Conservation (phyloP, 176 grass and related monocot species). For the Pharus latifolius region DNA sequence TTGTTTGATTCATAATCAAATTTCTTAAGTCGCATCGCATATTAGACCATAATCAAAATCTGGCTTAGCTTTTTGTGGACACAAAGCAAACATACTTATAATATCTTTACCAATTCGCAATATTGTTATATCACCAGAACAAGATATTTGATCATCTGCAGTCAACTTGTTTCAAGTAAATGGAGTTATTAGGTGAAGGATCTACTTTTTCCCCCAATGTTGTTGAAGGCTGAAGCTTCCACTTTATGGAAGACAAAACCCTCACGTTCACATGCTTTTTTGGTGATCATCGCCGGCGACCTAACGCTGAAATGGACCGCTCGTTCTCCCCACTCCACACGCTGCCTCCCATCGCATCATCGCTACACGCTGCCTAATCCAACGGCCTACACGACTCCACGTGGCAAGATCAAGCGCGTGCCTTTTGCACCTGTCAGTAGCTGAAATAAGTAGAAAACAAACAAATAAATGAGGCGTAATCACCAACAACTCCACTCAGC, state of each 20-base stretch:
- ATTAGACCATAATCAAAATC: too few relatives aligned
- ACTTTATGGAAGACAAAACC: constrained; percentile 7
- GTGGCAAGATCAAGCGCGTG: neutral
- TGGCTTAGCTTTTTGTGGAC: too few relatives aligned
- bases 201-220: neutral
- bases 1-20: too few relatives aligned
- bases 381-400: neutral
- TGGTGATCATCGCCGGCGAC: neutral
- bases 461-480: too few relatives aligned
- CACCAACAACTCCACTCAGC: too few relatives aligned
- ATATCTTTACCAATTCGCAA: too few relatives aligned
- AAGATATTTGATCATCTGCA: neutral
- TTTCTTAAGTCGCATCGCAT: too few relatives aligned
- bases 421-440: too few relatives aligned
- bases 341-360: neutral
- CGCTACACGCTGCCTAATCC: neutral
- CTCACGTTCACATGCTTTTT: constrained; percentile 31
- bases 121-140: neutral
- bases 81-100: too few relatives aligned
- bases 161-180: neutral
- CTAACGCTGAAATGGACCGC: constrained; percentile 29
- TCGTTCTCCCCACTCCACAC: neutral
- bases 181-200: neutral
- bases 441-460: too few relatives aligned
- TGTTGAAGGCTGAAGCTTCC: neutral